A percentile compares a stretch with the other conserved stretches of the same genome.
Conservation (phyloP, 2,329 filamentous ascomycete genomes). For the Trichoderma asperellum region DNA sequence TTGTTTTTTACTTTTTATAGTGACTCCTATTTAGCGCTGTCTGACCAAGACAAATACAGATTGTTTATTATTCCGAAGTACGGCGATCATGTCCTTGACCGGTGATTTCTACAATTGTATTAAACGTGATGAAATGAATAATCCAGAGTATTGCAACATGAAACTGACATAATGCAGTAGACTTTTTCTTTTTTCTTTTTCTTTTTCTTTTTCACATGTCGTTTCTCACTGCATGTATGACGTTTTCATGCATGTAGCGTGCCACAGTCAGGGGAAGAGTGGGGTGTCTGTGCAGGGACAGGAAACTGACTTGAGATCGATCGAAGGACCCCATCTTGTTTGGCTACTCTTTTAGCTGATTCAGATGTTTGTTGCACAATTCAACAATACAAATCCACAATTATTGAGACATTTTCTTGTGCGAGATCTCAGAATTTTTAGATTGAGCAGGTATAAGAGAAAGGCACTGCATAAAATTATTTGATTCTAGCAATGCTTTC, state of each 20-base stretch:
- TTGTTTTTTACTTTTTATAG: background rate
- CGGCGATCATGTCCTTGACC: background rate
- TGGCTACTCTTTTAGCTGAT: background rate
- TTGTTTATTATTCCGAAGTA: background rate
- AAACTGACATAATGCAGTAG: background rate
- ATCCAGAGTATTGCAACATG: no score
- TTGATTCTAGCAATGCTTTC: no score
- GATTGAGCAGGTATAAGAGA: background rate
- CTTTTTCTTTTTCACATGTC: background rate
- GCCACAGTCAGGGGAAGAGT: background rate
- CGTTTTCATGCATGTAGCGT: background rate
- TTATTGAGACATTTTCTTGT: conserved; percentile 11
- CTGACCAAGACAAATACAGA: background rate
- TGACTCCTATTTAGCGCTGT: conserved; percentile 3
- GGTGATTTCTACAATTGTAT: no score
- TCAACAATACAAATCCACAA: background rate
- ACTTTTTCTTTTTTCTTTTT: background rate
- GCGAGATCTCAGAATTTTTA: background rate
- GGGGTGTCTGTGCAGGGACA: background rate
- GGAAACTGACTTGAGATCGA: background rate
- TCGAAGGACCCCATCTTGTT: background rate
- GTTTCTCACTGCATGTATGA: background rate
- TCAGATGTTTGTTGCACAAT: background rate
- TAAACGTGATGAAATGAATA: no score
- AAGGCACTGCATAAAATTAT: background rate